phyloP scores from a whole-genome alignment of 768 basidiomycete genomes.

The Coprinopsis cinerea region DNA sequence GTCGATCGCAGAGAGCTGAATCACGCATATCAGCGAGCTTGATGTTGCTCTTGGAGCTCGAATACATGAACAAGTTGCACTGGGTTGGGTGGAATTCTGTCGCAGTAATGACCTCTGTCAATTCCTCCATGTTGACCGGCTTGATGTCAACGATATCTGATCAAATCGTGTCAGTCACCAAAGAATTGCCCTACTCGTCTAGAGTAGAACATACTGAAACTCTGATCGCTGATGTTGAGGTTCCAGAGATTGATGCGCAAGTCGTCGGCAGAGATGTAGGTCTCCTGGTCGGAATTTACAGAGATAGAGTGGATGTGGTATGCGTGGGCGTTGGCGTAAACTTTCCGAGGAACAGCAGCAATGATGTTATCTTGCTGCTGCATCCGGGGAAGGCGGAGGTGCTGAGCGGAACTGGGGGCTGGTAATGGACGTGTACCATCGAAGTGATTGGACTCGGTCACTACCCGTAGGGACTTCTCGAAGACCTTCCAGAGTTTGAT shows the following conservation, averaged over 20 bases:
- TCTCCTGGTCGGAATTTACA: conserved; percentile 99
- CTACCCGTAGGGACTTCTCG: conserved; percentile 92
- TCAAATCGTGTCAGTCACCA: neutral
- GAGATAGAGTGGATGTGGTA: conserved; percentile 99
- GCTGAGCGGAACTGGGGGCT: conserved; percentile 48
- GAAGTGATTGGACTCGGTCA: conserved; percentile 92
- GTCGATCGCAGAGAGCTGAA: conserved; percentile 90
- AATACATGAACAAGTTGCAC: conserved; percentile 99
- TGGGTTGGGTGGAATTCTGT: conserved; percentile 97
- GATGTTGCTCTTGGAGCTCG: conserved; percentile 98
- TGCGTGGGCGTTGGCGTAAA: conserved; percentile 98
- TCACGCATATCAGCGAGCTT: conserved; percentile 99
- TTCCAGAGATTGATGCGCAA: conserved; percentile 98
- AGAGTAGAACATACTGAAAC: conserved; percentile 74
- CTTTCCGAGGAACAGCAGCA: conserved; percentile 96
- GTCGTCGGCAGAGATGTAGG: conserved; percentile 99
- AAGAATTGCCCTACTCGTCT: neutral
- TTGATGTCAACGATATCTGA: conserved; percentile 99
- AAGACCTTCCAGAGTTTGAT: conserved; percentile 99
- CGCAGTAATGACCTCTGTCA: conserved; percentile 99
- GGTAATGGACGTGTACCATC: conserved; percentile 71
- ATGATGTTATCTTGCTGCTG: conserved; percentile 95
- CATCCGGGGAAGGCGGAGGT: conserved; percentile 87
- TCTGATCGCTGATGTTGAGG: conserved; percentile 95
- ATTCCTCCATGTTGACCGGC: conserved; percentile 98